A percentile compares a stretch with the other conserved stretches of the same genome.
Evolutionary conservation across 495 filamentous ascomycete species (phyloP).

Genomic region (Podospora bellae-mahoneyi): DNA sequence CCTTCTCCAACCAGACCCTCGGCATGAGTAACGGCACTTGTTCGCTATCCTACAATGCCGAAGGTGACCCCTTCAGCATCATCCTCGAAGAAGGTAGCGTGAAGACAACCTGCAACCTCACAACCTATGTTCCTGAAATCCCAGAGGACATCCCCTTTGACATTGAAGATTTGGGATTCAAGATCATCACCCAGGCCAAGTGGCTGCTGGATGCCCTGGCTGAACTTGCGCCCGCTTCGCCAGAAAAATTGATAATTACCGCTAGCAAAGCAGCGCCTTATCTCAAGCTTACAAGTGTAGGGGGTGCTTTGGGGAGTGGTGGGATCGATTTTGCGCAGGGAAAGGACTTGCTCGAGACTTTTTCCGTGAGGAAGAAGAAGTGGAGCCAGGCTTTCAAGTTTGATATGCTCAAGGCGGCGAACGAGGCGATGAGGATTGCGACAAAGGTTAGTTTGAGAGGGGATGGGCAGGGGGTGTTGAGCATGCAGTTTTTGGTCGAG

Average conservation of each 20-base stretch:
- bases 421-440: conserved; percentile 83
- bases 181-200: conserved; percentile 87
- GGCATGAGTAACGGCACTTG: conserved; percentile 74
- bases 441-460: conserved; percentile 88
- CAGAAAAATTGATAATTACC: conserved; percentile 57
- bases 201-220: conserved; percentile 81
- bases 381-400: conserved; percentile 73
- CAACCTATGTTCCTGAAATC: conserved; percentile 75
- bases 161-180: conserved; percentile 73
- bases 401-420: conserved; percentile 73
- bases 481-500: conserved; percentile 95
- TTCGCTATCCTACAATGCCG: conserved; percentile 66
- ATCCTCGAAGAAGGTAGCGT: conserved; percentile 80
- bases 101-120: conserved; percentile 85
- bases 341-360: conserved; percentile 71
- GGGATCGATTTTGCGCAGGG: conserved; percentile 80
- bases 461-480: conserved; percentile 84
- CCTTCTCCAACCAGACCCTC: conserved; percentile 71
- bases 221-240: conserved; percentile 73
- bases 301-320: conserved; percentile 68
- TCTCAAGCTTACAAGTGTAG: conserved; percentile 68
- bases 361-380: conserved; percentile 47
- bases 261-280: conserved; percentile 64
- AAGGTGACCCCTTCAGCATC: conserved; percentile 73
- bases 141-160: conserved; percentile 78